These are phyloP conservation scores for Leishmania major DNA, from an alignment of 208 protist genomes.

Conservation along the genomic window DNA sequence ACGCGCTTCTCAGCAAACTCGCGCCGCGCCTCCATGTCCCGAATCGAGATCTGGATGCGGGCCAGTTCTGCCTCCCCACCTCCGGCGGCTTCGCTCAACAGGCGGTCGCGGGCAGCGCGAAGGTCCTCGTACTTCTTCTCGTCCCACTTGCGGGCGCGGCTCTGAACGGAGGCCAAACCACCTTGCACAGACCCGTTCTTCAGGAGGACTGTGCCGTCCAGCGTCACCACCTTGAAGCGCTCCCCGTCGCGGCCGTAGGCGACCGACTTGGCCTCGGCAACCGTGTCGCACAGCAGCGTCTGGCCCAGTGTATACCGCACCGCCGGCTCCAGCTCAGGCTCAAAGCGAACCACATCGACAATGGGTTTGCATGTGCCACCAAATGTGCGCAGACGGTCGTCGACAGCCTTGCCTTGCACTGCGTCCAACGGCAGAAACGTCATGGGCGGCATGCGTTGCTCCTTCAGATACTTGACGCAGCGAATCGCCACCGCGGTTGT, in stretches of 20 bases:
- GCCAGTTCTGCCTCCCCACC: conserved; percentile 79
- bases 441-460: conserved; percentile 91
- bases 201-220: conserved; percentile 95
- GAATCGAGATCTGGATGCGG: conserved; percentile 63
- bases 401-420: conserved; percentile 83
- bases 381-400: conserved; percentile 92
- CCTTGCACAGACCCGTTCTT: conserved; percentile 97
- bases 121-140: conserved; percentile 90
- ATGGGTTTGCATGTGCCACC: conserved; percentile 92
- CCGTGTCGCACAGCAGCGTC: conserved; percentile 95
- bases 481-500: conserved; percentile 89
- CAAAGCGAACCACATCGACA: conserved; percentile 94
- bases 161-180: conserved; percentile 84
- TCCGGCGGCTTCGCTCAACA: conserved; percentile 64
- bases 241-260: conserved; percentile 73
- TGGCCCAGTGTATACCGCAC: conserved; percentile 96
- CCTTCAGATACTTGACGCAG: conserved; percentile 97
- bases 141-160: conserved; percentile 92
- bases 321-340: conserved; percentile 83
- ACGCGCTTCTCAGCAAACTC: conserved; percentile 56
- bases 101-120: conserved; percentile 61
- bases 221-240: conserved; percentile 94
- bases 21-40: conserved; percentile 70
- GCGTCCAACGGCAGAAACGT: conserved; percentile 97
- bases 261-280: conserved; percentile 91